These are phyloP conservation scores for Salvia rosmarinus DNA, from an alignment of 257 asterid genomes.

Conservation along the genomic window DNA sequence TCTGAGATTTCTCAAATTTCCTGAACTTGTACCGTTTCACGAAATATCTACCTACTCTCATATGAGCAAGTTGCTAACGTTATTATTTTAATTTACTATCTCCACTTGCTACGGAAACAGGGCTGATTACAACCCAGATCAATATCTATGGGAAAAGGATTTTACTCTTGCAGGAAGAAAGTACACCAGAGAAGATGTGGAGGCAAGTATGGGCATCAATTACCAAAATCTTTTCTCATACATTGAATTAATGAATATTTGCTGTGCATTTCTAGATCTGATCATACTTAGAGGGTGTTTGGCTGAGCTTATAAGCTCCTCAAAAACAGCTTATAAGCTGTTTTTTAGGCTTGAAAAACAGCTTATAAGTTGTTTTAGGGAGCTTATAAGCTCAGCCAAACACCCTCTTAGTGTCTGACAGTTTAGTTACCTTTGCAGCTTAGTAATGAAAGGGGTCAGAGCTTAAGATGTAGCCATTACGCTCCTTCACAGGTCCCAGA, in stretches of 20 bases:
- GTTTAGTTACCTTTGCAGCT: constrained; percentile 63
- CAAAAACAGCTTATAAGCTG: no score
- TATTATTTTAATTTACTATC: neutral
- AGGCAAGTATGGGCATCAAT: constrained; percentile 95
- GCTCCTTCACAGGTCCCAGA: constrained; percentile 73
- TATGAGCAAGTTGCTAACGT: constrained; percentile 17
- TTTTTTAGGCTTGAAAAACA: no score
- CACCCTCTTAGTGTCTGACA: constrained; percentile 34
- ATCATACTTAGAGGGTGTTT: no score
- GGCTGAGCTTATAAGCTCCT: no score
- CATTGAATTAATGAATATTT: constrained; percentile 21
- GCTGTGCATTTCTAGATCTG: constrained; percentile 21
- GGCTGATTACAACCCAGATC: constrained; percentile 94
- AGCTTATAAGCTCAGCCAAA: no score
- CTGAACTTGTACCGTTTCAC: constrained; percentile 20
- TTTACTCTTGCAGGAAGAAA: constrained; percentile 82
- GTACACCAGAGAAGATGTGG: constrained; percentile 86
- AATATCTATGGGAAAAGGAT: constrained; percentile 85
- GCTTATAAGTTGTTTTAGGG: no score
- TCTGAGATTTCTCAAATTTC: constrained; percentile 11
- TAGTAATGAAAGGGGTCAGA: constrained; percentile 83
- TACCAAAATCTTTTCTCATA: constrained; percentile 39
- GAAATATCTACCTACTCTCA: constrained; percentile 8
- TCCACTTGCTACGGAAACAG: constrained; percentile 51
- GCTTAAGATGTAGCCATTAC: constrained; percentile 91